phyloP scores from a whole-genome alignment of 495 filamentous ascomycete species.

The Astrocystis sublimbata region DNA sequence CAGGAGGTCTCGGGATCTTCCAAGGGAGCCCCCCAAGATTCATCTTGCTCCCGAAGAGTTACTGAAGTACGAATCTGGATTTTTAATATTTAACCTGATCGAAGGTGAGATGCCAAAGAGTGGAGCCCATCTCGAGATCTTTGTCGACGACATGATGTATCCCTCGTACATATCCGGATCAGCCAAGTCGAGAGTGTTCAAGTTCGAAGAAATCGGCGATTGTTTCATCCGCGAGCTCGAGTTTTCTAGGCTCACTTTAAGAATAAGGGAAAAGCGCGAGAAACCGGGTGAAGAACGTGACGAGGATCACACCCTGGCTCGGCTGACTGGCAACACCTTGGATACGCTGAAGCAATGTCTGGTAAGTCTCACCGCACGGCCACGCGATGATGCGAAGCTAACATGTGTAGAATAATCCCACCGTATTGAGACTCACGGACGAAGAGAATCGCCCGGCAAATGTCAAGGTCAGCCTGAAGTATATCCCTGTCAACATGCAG shows the following conservation, averaged over 20 bases:
- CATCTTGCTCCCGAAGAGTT: constrained; percentile 77
- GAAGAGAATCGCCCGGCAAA: constrained; percentile 74
- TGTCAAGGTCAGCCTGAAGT: constrained; percentile 88
- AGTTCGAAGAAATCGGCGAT: constrained; percentile 88
- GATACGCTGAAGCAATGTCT: constrained; percentile 84
- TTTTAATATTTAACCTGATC: constrained; percentile 92
- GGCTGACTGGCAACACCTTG: constrained; percentile 80
- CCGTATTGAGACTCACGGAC: constrained; percentile 72
- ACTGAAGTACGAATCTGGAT: constrained; percentile 80
- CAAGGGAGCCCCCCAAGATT: constrained; percentile 70
- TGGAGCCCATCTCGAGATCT: constrained; percentile 78
- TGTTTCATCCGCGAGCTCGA: constrained; percentile 96
- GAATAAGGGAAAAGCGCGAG: constrained; percentile 72
- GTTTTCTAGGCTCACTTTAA: constrained; percentile 87
- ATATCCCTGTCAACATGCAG: constrained; percentile 88
- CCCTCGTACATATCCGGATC: constrained; percentile 81
- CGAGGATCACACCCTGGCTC: constrained; percentile 73
- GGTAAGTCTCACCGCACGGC: constrained; percentile 52
- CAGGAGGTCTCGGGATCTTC: constrained; percentile 58
- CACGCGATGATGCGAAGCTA: constrained; percentile 9
- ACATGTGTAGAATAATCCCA: constrained; percentile 75
- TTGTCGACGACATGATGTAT: constrained; percentile 94
- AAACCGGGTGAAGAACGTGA: constrained; percentile 69
- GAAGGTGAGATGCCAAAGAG: constrained; percentile 77
- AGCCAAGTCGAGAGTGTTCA: constrained; percentile 62